phyloP scores from a whole-genome alignment of 441 rosid genomes.

The Viola pubescens region DNA sequence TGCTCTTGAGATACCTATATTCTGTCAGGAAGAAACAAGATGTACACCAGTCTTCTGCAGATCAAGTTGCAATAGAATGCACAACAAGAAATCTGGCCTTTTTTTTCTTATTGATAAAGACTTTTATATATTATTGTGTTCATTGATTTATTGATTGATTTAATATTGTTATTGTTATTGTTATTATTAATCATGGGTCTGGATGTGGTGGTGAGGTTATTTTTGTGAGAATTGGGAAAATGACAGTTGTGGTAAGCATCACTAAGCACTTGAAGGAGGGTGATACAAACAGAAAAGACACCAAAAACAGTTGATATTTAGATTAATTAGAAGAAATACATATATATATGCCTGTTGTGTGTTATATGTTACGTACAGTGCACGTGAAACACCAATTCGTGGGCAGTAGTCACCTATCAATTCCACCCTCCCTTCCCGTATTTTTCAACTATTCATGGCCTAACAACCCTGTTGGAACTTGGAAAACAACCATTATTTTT shows the following conservation, averaged over 20 bases:
- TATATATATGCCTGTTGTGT: too few species aligned
- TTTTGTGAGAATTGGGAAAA: conserved; percentile 15
- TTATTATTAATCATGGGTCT: too few species aligned
- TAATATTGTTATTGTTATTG: too few species aligned
- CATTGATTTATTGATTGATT: too few species aligned
- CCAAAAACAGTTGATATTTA: conserved; percentile 2
- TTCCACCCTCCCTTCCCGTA: conserved; percentile 19
- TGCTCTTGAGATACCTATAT: too few species aligned
- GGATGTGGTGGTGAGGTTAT: conserved; percentile 11
- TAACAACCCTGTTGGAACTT: conserved; percentile 25
- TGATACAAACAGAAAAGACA: conserved; percentile 16
- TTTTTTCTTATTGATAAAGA: too few species aligned
- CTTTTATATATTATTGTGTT: too few species aligned
- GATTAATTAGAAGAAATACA: not conserved
- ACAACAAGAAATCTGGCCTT: too few species aligned
- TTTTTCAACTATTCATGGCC: conserved; percentile 26
- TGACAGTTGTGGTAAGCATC: conserved; percentile 24
- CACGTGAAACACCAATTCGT: conserved; percentile 31
- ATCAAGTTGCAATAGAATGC: too few species aligned
- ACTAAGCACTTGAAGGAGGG: conserved; percentile 16
- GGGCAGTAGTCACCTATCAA: conserved; percentile 21
- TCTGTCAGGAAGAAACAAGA: too few species aligned
- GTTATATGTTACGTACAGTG: conserved; percentile 22
- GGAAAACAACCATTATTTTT: too few species aligned
- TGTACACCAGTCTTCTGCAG: too few species aligned